Evolutionary conservation across 768 basidiomycete species (phyloP).

Genomic region (Gautieria morchelliformis): DNA sequence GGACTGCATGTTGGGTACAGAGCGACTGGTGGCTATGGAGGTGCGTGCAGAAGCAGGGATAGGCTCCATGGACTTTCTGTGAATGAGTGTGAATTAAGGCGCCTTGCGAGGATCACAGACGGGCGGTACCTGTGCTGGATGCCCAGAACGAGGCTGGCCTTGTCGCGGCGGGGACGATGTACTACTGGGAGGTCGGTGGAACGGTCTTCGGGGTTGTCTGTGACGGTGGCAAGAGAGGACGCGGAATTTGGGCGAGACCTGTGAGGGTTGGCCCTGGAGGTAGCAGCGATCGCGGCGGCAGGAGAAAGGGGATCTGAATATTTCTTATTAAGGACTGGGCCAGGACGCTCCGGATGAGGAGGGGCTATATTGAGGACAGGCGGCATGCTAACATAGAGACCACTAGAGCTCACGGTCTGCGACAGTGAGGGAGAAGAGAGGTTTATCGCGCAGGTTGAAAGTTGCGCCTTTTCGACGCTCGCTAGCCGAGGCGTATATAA

Average conservation of each 20-base stretch:
- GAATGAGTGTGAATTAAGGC: background rate
- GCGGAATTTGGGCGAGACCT: background rate
- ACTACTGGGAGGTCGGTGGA: slow-evolving; percentile 26
- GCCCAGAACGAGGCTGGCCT: slow-evolving; percentile 70
- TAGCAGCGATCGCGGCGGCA: slow-evolving; percentile 1
- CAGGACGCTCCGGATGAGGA: background rate
- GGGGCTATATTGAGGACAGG: slow-evolving; percentile 2
- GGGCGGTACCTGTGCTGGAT: slow-evolving; percentile 38
- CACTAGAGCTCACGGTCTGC: background rate
- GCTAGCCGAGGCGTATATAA: too few relatives aligned
- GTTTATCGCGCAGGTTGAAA: background rate
- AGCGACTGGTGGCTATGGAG: slow-evolving; percentile 71
- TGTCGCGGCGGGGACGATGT: slow-evolving; percentile 42
- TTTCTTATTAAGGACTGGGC: background rate
- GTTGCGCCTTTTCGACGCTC: too few relatives aligned
- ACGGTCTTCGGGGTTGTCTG: slow-evolving; percentile 16
- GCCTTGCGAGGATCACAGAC: background rate
- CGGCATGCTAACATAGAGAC: background rate
- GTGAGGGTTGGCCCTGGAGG: background rate
- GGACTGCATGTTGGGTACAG: slow-evolving; percentile 41
- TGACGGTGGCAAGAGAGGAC: slow-evolving; percentile 22
- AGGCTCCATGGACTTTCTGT: slow-evolving; percentile 70
- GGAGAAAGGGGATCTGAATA: background rate
- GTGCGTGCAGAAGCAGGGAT: slow-evolving; percentile 69
- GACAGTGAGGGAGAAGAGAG: too few relatives aligned